Evolutionary conservation across 306 rosid genomes (phyloP).

Genomic region (Casuarina glauca): DNA sequence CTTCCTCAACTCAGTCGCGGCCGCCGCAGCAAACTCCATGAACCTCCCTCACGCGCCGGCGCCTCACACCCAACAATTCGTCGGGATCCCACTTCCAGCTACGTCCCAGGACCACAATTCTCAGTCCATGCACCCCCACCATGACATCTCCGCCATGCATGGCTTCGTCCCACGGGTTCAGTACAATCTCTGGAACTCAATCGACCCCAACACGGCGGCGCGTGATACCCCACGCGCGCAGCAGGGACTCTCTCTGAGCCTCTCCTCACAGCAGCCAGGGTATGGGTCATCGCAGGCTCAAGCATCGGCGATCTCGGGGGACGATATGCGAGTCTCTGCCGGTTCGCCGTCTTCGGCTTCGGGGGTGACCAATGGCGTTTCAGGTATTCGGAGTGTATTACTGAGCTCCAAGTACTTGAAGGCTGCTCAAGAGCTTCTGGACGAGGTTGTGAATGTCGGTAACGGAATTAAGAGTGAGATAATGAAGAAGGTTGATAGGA

Average conservation of each 20-base stretch:
- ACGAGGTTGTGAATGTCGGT: conserved; percentile 80
- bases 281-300: conserved; percentile 52
- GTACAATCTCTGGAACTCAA: conserved; percentile 69
- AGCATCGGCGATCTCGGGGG: conserved; percentile 43
- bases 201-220: conserved; percentile 58
- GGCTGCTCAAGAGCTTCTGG: conserved; percentile 85
- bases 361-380: conserved; percentile 60
- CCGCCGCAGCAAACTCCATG: conserved; percentile 39
- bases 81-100: conserved; percentile 57
- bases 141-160: conserved; percentile 71
- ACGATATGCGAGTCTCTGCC: conserved; percentile 57
- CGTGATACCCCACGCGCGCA: conserved; percentile 73
- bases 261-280: conserved; percentile 71
- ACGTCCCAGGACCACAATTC: conserved; percentile 48
- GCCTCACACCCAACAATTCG: conserved; percentile 65
- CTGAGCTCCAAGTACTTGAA: conserved; percentile 84
- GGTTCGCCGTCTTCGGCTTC: conserved; percentile 65
- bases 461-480: conserved; percentile 52
- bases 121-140: conserved; percentile 47
- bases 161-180: conserved; percentile 72
- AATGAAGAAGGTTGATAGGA: conserved; percentile 37
- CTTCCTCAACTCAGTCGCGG: conserved; percentile 54
- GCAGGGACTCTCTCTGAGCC: conserved; percentile 68
- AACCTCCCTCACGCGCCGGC: conserved; percentile 57
- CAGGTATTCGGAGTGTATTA: conserved; percentile 78